A percentile compares a stretch with the other conserved stretches of the same genome.
These are phyloP conservation scores for Tetrapisispora nanseiensis DNA, from an alignment of 805 yeast species.

Conservation along the genomic window DNA sequence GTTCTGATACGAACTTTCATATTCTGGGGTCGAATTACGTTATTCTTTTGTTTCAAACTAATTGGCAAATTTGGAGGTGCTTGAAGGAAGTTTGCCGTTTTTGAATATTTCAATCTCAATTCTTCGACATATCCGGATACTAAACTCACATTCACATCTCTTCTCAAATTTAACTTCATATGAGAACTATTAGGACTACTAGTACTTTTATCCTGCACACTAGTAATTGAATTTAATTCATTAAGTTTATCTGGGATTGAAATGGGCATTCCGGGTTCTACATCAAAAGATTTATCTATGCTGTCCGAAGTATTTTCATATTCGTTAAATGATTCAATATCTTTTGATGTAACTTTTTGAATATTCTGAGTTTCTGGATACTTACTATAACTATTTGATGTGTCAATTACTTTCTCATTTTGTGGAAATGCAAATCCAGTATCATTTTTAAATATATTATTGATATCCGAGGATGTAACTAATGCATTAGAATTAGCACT, in stretches of 20 bases:
- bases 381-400: neutral
- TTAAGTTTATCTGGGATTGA: too few relatives aligned
- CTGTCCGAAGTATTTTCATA: neutral
- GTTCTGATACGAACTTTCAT: conserved; percentile 28
- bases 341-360: neutral
- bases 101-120: conserved; percentile 23
- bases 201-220: neutral
- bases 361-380: neutral
- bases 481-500: neutral
- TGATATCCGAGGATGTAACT: neutral
- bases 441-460: neutral
- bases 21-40: conserved; percentile 25
- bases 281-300: neutral
- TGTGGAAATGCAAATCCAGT: neutral
- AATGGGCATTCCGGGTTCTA: neutral
- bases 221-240: neutral
- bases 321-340: neutral
- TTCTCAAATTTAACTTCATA: neutral
- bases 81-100: conserved; percentile 27
- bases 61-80: conserved; percentile 30
- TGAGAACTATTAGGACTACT: neutral
- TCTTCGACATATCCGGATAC: conserved; percentile 30
- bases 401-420: neutral
- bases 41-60: conserved; percentile 25
- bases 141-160: conserved; percentile 19